A percentile compares a stretch with the other conserved stretches of the same genome.
These are phyloP conservation scores for Neocucurbitaria cava DNA, from an alignment of 2,329 filamentous ascomycete species.

Conservation along the genomic window DNA sequence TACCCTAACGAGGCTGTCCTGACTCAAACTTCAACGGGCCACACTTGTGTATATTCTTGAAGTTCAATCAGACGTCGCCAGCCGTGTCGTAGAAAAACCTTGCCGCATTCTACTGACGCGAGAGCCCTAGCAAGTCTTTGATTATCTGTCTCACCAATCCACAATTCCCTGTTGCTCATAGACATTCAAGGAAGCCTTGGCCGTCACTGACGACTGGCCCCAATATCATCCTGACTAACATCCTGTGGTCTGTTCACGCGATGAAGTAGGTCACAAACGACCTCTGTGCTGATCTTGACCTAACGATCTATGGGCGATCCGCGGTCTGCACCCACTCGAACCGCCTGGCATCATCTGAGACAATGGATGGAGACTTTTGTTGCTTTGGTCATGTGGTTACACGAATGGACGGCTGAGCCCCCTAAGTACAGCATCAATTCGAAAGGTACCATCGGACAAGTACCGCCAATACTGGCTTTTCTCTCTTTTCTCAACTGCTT, in stretches of 20 bases:
- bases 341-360: constrained; percentile 14
- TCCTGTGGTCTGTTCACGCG: constrained; percentile 13
- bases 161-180: background rate
- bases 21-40: background rate
- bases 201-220: background rate
- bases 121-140: background rate
- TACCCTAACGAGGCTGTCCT: background rate
- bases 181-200: background rate
- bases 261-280: background rate
- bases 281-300: background rate
- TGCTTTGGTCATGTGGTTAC: constrained; percentile 28
- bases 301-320: background rate
- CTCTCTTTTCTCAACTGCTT: background rate
- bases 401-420: constrained; percentile 27
- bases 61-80: background rate
- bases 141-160: background rate
- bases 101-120: background rate
- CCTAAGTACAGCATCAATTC: constrained; percentile 1
- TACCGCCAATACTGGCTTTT: background rate
- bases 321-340: background rate
- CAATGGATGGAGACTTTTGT: constrained; percentile 17
- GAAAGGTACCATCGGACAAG: background rate
- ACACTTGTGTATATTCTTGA: background rate
- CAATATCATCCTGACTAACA: background rate
- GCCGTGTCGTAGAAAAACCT: background rate